Base-by-base conservation (phyloP, 2,329 filamentous ascomycete species). In the Colletotrichum sp. region DNA sequence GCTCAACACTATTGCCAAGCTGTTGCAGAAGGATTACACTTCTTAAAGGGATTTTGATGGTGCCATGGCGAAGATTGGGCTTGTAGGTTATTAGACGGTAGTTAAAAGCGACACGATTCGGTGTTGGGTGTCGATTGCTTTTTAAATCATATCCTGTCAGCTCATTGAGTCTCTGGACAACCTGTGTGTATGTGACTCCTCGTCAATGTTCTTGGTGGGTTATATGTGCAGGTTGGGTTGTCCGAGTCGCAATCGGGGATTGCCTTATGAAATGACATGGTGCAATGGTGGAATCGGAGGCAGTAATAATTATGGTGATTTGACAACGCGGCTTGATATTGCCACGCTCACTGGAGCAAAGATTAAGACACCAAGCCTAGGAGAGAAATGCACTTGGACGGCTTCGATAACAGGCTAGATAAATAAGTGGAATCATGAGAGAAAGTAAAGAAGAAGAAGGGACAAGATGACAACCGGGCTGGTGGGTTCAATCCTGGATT, bases 1-100 rank as follows among this genome's bases (percentile, higher is more conserved):
- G 90, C 84, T 93, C 67, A 92, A 92, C 84, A 93, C 91, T 10
- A 93, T 93, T 76, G 91, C 91, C 79, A 92, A 92, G 86, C 78
- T 90, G 67, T 83, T 92, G 76, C 90, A 92, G 83, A 92, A 92
- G 85, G 87, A 92, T 78, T 92, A 92, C 81, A 91, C 89, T 18
- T 75, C 79, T 70, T 87, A 82, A 77, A 28, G 6, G 21, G 9
- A 1, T 16, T 68, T 21, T 7, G 15, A 70, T 65, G 18, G 56
- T 26, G 48, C 24, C 56, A 43, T 36, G 43, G 66, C 28, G 43
- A 64, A 38, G 16, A n/a, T 36, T 36, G 21, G 71, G 38, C 12
- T 65, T 69, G 64, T 76, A 73, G 73, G 65, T 69, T 69, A 56
- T 24, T 75, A 75, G 71, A 76, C 55, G 71, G 73, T 69, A 73